Evolutionary conservation across 2,329 filamentous ascomycete species (phyloP).

Genomic region (Alternaria sp.): DNA sequence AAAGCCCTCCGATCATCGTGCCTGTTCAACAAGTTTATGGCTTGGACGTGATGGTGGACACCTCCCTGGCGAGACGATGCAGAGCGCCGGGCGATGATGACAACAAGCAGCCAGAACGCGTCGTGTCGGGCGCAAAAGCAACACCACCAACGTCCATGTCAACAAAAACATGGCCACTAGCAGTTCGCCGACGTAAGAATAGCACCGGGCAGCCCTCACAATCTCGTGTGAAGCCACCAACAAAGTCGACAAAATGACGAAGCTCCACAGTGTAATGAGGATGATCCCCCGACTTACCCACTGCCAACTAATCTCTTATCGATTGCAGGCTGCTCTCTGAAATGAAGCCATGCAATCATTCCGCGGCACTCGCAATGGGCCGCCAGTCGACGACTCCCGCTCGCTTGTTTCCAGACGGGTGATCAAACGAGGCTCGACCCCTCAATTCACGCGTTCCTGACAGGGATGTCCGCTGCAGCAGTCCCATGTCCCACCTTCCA

Average conservation of each 20-base stretch:
- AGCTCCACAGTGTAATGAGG: not conserved
- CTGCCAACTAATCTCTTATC: conserved; percentile 9
- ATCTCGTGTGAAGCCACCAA: not conserved
- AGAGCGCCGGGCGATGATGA: not conserved
- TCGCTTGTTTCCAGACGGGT: conserved; percentile 34
- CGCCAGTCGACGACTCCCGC: conserved; percentile 5
- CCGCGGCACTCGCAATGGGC: conserved; percentile 15
- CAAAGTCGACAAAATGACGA: not conserved
- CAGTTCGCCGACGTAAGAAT: conserved; percentile 1
- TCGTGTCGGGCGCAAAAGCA: conserved; percentile 5
- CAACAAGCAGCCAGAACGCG: conserved; percentile 3
- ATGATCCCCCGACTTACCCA: not conserved
- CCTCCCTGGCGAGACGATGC: conserved; percentile 1
- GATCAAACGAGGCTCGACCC: conserved; percentile 35
- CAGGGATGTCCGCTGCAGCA: conserved; percentile 8
- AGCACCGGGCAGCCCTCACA: not conserved
- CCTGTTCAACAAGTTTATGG: not conserved
- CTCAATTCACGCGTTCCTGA: conserved; percentile 14
- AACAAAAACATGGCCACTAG: not conserved
- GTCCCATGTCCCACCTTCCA: not conserved
- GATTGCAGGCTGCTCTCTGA: conserved; percentile 10
- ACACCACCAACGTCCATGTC: not conserved
- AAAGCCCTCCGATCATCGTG: not conserved
- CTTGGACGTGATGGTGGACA: not conserved
- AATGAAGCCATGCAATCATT: conserved; percentile 19